These are phyloP conservation scores for Trichoderma atroviride DNA, from an alignment of 2,329 filamentous ascomycete genomes.

Conservation along the genomic window DNA sequence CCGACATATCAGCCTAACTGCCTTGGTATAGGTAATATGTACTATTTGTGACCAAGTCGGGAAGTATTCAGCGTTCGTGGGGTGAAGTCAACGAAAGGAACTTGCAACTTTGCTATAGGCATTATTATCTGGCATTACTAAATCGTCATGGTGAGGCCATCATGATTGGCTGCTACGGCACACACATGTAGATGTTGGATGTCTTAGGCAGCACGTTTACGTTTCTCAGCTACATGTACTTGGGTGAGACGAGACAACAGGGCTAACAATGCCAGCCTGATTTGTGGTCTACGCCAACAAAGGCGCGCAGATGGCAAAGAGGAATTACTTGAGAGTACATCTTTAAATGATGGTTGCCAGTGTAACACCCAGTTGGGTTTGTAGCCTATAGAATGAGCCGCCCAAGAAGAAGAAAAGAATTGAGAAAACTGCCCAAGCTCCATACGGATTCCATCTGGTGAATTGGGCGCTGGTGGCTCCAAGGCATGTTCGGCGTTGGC, in stretches of 20 bases:
- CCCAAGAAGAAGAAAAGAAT: not conserved
- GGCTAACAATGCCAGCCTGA: not conserved
- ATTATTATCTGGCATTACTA: not conserved
- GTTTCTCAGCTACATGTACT: not conserved
- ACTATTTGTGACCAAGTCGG: not conserved
- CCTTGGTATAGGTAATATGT: not conserved
- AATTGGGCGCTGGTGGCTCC: not conserved
- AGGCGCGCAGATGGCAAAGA: not conserved
- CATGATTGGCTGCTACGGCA: not conserved
- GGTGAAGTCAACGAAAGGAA: not conserved
- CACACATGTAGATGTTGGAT: not conserved
- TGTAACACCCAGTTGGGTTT: not conserved
- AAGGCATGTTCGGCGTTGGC: not conserved
- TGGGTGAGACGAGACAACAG: not conserved
- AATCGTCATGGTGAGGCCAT: not conserved
- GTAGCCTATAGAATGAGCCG: not conserved
- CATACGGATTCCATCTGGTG: not conserved
- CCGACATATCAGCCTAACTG: not conserved
- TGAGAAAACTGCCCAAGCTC: not conserved
- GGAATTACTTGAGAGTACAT: not conserved
- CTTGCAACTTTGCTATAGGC: not conserved
- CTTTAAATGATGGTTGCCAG: not conserved
- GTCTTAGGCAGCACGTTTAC: not conserved
- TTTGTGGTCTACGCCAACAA: not conserved
- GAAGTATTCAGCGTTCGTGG: not conserved